Base-by-base conservation (phyloP, 371 early-diverging fungal genomes). In the Mucor ambiguus region DNA sequence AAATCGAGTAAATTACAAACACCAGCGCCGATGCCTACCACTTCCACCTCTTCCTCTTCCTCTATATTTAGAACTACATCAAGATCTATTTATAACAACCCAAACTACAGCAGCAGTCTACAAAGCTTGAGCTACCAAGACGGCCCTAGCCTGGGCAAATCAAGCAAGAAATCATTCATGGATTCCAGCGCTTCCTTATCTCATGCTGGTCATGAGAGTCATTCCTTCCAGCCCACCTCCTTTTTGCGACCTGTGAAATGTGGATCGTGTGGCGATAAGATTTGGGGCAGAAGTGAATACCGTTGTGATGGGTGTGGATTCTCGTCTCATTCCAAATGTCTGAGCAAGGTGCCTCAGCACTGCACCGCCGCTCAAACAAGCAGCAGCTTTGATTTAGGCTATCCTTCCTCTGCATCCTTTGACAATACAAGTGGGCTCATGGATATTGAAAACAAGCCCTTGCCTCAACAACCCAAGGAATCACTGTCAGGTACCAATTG, bases 271-370 rank as follows among this genome's bases (percentile, higher is more conserved):
- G 79, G 82, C 16, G 96, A 96, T 48, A 92, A 92, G 60, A 83
- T 96, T 35, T 93, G 95, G 93, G 92, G 93, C 18, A 74, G 89
- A 3, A 87, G 87, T n/a, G 94, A 93, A 63, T 74, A 90, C 63
- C 77, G 88, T 8, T 97, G 97, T 78, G 86, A 87, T 35, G 75
- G 84, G 4, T 80, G 81, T 67, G 74, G 76, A 11, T 74, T 64
- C n/a, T 59, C 68, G 7, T 58, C 66, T 35, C 81, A 80, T 49
- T 49, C 70, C 11, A 67, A 72, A 37, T 83, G 83, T 63, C 44
- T 79, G 0, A 60, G 57, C 29, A 66, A 79, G 26, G 72, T 79
- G 3, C 74, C 83, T 6, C 70, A 70, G 43, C 48, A 68, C 14
- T 83, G 83, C 32, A 46, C 60, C 55, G 67, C 67, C 11, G 16